Evolutionary conservation across 441 rosid species (phyloP).

Genomic region (Isatis lusitanica): DNA sequence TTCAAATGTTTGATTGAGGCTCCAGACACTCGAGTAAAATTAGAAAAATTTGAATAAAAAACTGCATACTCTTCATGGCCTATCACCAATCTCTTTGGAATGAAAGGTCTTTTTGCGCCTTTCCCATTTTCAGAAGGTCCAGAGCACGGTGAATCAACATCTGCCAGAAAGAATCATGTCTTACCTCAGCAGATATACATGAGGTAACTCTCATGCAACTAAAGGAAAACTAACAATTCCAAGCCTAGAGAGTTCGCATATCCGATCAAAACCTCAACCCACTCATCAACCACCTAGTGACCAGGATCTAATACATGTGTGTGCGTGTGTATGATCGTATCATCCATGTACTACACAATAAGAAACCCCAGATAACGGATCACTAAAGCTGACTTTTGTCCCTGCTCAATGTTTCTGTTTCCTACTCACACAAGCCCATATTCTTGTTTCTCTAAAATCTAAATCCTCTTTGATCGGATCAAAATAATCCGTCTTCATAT

Average conservation of each 20-base stretch:
- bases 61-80: constrained; percentile 63
- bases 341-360: not conserved
- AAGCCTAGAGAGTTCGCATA: constrained; percentile 15
- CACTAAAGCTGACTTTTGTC: not conserved
- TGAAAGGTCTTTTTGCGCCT: constrained; percentile 58
- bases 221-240: constrained; percentile 15
- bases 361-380: not conserved
- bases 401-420: not conserved
- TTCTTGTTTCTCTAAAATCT: not conserved
- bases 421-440: not conserved
- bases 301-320: not conserved
- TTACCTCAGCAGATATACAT: constrained; percentile 6
- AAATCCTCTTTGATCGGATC: not conserved
- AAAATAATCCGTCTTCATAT: not conserved
- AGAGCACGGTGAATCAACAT: constrained; percentile 51
- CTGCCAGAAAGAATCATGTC: constrained; percentile 34
- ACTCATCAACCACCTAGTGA: constrained; percentile 23
- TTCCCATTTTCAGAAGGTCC: constrained; percentile 28
- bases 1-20: constrained; percentile 29
- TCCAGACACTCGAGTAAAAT: not conserved
- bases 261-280: not conserved
- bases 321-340: not conserved
- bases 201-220: not conserved
- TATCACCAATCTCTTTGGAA: constrained; percentile 88
- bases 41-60: not conserved